Evolutionary conservation across 2,329 filamentous ascomycete species (phyloP).

Genomic region (Botryotinia calthae): DNA sequence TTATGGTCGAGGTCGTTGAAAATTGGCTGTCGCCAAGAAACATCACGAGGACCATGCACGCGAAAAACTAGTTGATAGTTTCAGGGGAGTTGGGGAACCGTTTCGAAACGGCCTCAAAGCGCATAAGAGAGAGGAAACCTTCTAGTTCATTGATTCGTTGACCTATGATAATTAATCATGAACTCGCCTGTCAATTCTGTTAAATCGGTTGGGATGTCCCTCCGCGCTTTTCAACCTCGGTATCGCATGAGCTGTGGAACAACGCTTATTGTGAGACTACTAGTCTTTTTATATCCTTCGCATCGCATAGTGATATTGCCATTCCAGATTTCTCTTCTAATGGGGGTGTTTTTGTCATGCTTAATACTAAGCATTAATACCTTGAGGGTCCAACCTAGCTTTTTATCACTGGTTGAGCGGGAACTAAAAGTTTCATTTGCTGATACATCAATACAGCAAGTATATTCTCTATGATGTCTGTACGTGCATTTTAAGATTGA

Average conservation of each 20-base stretch:
- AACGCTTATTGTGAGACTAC: neutral
- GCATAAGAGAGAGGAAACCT: neutral
- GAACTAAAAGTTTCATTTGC: neutral
- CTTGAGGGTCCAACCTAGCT: neutral
- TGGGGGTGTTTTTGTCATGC: neutral
- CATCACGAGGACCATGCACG: neutral
- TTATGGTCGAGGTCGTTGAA: neutral
- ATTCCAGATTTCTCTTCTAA: neutral
- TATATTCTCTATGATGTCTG: neutral
- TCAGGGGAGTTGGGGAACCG: slow-evolving; percentile 12
- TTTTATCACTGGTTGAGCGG: neutral
- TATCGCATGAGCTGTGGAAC: neutral
- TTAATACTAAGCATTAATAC: neutral
- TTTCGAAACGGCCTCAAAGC: slow-evolving; percentile 16
- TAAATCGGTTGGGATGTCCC: neutral
- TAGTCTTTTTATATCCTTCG: neutral
- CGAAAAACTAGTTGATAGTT: slow-evolving; percentile 1
- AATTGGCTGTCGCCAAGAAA: slow-evolving; percentile 1
- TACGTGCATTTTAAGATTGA: neutral
- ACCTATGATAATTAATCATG: neutral
- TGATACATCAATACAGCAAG: neutral
- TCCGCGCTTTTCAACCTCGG: neutral
- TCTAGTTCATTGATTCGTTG: neutral
- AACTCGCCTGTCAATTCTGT: neutral
- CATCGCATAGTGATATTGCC: neutral